These are phyloP conservation scores for Diaporthe sp. DNA, from an alignment of 2,329 filamentous ascomycete species.

Conservation along the genomic window DNA sequence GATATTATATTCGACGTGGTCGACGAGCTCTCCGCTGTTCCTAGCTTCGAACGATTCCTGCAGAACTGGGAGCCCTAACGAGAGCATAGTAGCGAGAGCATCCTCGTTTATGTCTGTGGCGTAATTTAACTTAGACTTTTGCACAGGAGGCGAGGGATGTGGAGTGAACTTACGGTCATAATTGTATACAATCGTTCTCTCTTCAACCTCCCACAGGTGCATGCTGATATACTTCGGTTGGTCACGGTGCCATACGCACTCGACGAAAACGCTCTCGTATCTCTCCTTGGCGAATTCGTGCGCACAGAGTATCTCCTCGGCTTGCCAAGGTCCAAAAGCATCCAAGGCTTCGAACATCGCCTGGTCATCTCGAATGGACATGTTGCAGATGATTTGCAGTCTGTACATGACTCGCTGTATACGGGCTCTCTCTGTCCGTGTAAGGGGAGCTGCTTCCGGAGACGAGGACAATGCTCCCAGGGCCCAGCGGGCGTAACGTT, in stretches of 20 bases:
- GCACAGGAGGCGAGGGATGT: neutral
- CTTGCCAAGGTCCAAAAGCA: constrained; percentile 15
- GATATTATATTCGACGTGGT: neutral
- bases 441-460: constrained; percentile 8
- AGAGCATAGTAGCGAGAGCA: neutral
- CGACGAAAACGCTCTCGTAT: neutral
- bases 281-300: constrained; percentile 25
- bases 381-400: constrained; percentile 31
- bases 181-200: neutral
- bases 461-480: constrained; percentile 32
- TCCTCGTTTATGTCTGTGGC: neutral
- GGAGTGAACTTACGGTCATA: neutral
- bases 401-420: constrained; percentile 39
- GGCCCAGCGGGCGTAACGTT: constrained; percentile 40
- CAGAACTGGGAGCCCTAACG: neutral
- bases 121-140: neutral
- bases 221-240: neutral
- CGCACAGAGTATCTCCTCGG: constrained; percentile 8
- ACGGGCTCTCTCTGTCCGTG: constrained; percentile 28
- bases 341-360: neutral
- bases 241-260: neutral
- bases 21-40: neutral
- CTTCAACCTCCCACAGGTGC: too few relatives aligned
- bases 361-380: neutral
- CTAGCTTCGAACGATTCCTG: neutral